Conservation (phyloP, 331 rosid species). For the Arachis monticola region DNA sequence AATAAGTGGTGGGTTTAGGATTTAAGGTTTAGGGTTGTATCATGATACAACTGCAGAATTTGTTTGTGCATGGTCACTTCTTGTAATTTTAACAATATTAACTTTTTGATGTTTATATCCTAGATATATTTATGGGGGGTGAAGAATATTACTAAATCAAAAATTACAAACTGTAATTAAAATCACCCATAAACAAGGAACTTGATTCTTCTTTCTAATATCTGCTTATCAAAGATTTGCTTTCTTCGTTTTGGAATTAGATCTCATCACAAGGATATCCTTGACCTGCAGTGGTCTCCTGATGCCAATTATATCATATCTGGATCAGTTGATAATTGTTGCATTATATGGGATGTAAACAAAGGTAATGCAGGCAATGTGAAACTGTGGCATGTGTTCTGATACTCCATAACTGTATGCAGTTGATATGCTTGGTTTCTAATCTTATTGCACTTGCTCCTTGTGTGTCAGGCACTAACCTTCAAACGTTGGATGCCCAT, state of each 20-base stretch:
- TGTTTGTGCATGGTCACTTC: not conserved
- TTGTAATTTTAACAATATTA: conserved; percentile 3
- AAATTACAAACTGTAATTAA: conserved; percentile 26
- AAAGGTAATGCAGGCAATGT: conserved; percentile 58
- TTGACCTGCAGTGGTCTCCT: conserved; percentile 88
- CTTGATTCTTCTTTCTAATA: conserved; percentile 20
- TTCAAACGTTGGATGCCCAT: conserved; percentile 85
- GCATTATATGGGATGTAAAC: conserved; percentile 93
- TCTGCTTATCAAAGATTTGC: conserved; percentile 39
- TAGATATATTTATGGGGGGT: not conserved
- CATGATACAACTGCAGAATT: not conserved
- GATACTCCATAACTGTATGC: conserved; percentile 15
- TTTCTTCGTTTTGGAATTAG: conserved; percentile 43
- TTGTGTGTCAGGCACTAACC: conserved; percentile 70
- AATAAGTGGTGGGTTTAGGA: not conserved
- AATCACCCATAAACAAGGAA: not conserved
- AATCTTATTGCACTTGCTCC: conserved; percentile 28
- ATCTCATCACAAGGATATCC: conserved; percentile 87
- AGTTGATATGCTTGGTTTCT: conserved; percentile 11
- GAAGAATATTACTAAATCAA: not conserved
- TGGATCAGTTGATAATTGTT: conserved; percentile 93
- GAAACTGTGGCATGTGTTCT: conserved; percentile 1
- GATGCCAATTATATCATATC: conserved; percentile 73
- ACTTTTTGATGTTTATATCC: not conserved
- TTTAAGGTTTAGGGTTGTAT: too few relatives aligned